These are phyloP conservation scores for Microcos paniculata DNA, from an alignment of 345 rosid species.

Conservation along the genomic window DNA sequence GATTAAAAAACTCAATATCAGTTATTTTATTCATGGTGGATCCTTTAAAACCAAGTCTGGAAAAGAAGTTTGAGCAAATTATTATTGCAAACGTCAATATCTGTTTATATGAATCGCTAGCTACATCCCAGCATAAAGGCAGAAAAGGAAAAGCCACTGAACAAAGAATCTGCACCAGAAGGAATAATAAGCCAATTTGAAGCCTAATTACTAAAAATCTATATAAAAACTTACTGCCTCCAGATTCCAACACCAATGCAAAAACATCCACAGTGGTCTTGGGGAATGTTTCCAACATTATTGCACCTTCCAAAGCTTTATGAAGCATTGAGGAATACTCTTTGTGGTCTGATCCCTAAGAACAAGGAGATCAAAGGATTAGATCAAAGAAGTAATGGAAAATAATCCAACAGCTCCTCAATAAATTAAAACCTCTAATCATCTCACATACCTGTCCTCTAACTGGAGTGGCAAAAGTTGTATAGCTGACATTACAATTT, in stretches of 20 bases:
- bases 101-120: background rate
- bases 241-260: conserved; percentile 93
- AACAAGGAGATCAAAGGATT: conserved; percentile 7
- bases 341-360: conserved; percentile 74
- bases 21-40: background rate
- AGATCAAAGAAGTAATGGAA: conserved; percentile 9
- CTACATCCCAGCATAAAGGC: background rate
- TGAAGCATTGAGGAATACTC: conserved; percentile 86
- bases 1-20: background rate
- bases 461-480: conserved; percentile 70
- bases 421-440: background rate
- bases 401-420: background rate
- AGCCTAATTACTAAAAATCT: background rate
- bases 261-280: conserved; percentile 96
- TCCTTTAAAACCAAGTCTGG: background rate
- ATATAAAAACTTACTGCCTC: conserved; percentile 73
- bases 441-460: conserved; percentile 64
- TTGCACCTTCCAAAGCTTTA: conserved; percentile 89
- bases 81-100: background rate
- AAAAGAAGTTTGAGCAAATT: background rate
- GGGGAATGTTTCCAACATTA: conserved; percentile 82
- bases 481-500: conserved; percentile 85
- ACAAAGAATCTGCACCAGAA: background rate
- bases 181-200: conserved; percentile 7
- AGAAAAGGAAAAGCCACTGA: background rate